These are phyloP conservation scores for Davidsoniella australis DNA, from an alignment of 2,329 filamentous ascomycete genomes.

Conservation along the genomic window DNA sequence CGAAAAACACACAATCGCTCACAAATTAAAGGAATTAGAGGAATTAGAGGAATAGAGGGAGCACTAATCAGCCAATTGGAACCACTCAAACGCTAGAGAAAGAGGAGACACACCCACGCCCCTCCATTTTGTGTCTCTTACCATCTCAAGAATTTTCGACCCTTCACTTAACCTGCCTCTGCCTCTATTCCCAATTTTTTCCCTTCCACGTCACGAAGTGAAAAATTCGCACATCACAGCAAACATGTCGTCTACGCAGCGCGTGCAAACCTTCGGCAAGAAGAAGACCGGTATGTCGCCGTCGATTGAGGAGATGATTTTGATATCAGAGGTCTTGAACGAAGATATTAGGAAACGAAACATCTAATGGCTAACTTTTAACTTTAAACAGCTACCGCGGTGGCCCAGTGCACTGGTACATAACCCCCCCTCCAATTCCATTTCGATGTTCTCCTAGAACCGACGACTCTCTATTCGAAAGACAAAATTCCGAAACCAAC, in stretches of 20 bases:
- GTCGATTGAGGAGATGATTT: no score
- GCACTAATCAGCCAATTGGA: constrained; percentile 9
- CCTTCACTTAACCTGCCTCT: constrained; percentile 13
- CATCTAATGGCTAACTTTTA: background rate
- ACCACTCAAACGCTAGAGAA: constrained; percentile 3
- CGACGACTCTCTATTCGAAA: background rate
- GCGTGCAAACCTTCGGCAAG: constrained; percentile 98
- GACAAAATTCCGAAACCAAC: background rate
- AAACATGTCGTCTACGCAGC: constrained; percentile 64
- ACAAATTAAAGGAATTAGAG: constrained; percentile 9
- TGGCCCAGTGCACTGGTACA: constrained; percentile 71
- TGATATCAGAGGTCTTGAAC: background rate
- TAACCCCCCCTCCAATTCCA: constrained; percentile 1
- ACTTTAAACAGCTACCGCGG: constrained; percentile 41
- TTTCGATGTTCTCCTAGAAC: background rate
- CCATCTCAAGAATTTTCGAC: constrained; percentile 13
- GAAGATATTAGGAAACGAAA: background rate
- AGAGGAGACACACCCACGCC: constrained; percentile 12
- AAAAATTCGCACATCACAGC: constrained; percentile 18
- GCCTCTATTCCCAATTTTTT: constrained; percentile 12
- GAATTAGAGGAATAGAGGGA: background rate
- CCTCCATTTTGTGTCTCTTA: constrained; percentile 12
- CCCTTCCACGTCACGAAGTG: constrained; percentile 15
- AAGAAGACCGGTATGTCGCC: constrained; percentile 51
- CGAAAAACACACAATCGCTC: constrained; percentile 12